Base-by-base conservation (phyloP, 306 rosid genomes). In the Prunus campanulata region DNA sequence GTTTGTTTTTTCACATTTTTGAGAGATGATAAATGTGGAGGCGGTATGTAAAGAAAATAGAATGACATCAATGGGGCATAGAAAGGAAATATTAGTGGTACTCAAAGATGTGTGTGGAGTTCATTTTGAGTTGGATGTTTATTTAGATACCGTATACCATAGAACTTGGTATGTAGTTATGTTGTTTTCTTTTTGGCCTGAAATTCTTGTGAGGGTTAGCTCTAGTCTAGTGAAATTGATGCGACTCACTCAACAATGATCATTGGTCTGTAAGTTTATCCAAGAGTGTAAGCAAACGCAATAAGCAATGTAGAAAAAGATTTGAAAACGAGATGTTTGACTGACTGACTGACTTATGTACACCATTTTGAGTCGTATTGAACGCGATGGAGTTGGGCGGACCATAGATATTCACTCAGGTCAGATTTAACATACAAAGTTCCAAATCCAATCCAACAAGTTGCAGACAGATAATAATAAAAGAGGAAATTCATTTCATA, bases 311-410 rank as follows among this genome's bases (percentile, higher is more conserved):
- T 56, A 62, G 35, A 69, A 9, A 16, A 5, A 5, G 68, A 59
- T 80, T 49, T 32, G 81, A 61, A 50, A 50, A 54, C 3, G 52
- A 50, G 50, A 29, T 47, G n/a, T 78, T 78, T 49, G 54, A 13
- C 54, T 49, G 13, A 35, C 42, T 49, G 54, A 13, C 54, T 39
- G 44, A 39, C 44, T 39, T 39, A 39, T 7, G 44, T 7, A 39
- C 44, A 39, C 44, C 44, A 39, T 39, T 39, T 39, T 39, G 44
- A 39, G 44, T 39, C 44, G 22, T 75, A 75, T 69, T 57, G 47
- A 56, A 39, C 22, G 3, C 4, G n/a, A 16, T 20, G 49, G 67
- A 74, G 62, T 57, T 60, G 52, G 35, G 77, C 63, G 84, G 87
- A 68, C 32, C 13, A 65, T 48, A 48, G n/a, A 65, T 48, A 48